Evolutionary conservation across 208 protist species (phyloP).

Genomic region (Spironucleus salmonicida): DNA sequence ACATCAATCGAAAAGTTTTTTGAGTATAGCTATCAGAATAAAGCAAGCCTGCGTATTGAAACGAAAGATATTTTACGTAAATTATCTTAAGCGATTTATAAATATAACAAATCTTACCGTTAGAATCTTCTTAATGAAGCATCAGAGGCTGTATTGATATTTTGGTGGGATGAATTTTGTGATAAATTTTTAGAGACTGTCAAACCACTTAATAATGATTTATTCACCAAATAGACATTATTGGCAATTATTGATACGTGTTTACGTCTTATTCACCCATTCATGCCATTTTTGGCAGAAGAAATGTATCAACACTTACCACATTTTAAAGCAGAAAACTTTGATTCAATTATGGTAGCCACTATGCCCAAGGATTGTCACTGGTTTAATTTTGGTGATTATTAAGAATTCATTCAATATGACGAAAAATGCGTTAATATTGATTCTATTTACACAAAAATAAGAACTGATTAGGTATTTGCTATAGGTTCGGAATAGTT

Average conservation of each 20-base stretch:
- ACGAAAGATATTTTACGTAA: conserved; percentile 81
- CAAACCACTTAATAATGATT: too few relatives aligned
- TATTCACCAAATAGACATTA: not conserved
- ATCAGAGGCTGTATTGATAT: conserved; percentile 71
- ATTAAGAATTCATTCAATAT: too few relatives aligned
- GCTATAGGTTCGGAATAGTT: too few relatives aligned
- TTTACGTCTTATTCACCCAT: conserved; percentile 74
- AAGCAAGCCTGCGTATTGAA: not conserved
- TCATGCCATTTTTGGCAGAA: conserved; percentile 98
- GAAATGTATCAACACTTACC: conserved; percentile 87
- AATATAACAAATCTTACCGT: conserved; percentile 54
- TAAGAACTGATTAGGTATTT: too few relatives aligned
- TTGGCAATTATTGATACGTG: conserved; percentile 11
- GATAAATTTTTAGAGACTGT: conserved; percentile 67
- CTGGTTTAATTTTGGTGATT: too few relatives aligned
- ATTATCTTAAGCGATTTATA: conserved; percentile 59
- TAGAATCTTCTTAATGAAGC: conserved; percentile 69
- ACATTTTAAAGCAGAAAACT: too few relatives aligned
- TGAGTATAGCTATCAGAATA: not conserved
- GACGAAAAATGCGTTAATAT: too few relatives aligned
- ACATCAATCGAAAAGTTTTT: not conserved
- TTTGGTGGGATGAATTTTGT: conserved; percentile 91
- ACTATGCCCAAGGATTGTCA: too few relatives aligned
- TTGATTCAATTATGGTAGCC: too few relatives aligned
- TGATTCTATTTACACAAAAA: too few relatives aligned